Evolutionary conservation across 805 yeast genomes (phyloP).

Genomic region (Sugiyamaella smithiae): DNA sequence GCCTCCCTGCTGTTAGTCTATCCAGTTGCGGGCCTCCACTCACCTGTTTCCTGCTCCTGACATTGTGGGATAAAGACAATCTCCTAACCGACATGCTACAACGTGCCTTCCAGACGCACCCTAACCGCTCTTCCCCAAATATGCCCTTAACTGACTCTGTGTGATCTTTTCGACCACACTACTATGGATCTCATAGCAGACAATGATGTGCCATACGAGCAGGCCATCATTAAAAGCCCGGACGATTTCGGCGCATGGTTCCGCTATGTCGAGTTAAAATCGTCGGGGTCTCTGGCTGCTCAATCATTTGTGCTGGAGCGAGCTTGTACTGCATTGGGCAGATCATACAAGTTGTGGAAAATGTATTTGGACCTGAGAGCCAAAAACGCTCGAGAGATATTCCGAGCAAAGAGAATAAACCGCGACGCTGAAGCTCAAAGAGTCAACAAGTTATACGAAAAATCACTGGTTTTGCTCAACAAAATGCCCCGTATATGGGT

Average conservation of each 20-base stretch:
- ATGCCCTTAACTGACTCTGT: too few species aligned
- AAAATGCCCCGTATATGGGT: constrained; percentile 54
- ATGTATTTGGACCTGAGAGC: constrained; percentile 45
- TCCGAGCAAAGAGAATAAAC: neutral
- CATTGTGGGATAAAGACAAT: constrained; percentile 42
- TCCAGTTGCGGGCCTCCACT: too few species aligned
- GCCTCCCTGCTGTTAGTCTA: constrained; percentile 61
- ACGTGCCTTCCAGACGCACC: too few species aligned
- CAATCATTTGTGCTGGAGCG: constrained; percentile 48
- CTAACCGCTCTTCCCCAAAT: too few species aligned
- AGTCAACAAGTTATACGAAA: constrained; percentile 47
- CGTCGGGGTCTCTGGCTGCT: constrained; percentile 27
- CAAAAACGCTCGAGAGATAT: constrained; percentile 24
- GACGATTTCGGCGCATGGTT: constrained; percentile 39
- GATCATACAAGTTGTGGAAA: constrained; percentile 57
- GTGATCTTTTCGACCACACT: neutral
- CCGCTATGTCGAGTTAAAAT: constrained; percentile 37
- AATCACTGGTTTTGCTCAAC: constrained; percentile 42
- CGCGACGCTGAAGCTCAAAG: constrained; percentile 11
- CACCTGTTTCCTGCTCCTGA: constrained; percentile 61
- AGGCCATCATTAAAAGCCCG: constrained; percentile 42
- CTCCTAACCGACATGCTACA: too few species aligned
- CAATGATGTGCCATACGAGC: constrained; percentile 40
- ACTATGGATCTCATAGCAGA: constrained; percentile 9
- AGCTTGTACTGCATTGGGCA: constrained; percentile 44